Conservation (phyloP, 345 rosid species). For the Gossypium turneri region DNA sequence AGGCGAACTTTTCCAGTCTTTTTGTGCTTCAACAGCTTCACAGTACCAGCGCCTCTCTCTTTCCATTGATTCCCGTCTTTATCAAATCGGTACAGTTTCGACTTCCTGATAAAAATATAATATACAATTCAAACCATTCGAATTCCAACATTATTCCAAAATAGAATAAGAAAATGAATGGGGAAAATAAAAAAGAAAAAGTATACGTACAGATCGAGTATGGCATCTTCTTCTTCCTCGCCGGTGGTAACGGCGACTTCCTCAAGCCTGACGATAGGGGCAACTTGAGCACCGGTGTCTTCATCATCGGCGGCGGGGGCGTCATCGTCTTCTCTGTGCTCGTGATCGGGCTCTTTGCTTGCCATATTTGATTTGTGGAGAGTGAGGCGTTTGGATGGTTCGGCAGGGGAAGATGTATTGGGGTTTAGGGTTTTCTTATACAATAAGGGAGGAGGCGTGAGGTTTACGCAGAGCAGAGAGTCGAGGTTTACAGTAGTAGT, state of each 20-base stretch:
- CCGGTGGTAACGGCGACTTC: conserved; percentile 83
- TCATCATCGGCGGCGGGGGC: conserved; percentile 72
- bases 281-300: conserved; percentile 90
- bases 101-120: conserved; percentile 43
- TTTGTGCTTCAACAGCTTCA: conserved; percentile 82
- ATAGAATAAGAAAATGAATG: background rate
- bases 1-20: conserved; percentile 74
- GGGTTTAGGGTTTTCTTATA: background rate
- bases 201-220: conserved; percentile 67
- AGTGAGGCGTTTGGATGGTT: background rate
- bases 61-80: conserved; percentile 51
- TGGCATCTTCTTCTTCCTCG: conserved; percentile 76
- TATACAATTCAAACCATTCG: background rate
- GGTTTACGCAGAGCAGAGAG: background rate
- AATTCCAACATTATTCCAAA: background rate
- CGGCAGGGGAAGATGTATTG: background rate
- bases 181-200: background rate
- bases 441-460: conserved; percentile 3
- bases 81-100: conserved; percentile 81
- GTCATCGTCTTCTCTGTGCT: conserved; percentile 63
- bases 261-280: conserved; percentile 72
- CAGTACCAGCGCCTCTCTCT: conserved; percentile 59
- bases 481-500: background rate
- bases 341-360: conserved; percentile 45
- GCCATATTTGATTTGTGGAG: conserved; percentile 39